Conservation (phyloP, 2,329 filamentous ascomycete species). For the Neopestalotiopsis clavispora region DNA sequence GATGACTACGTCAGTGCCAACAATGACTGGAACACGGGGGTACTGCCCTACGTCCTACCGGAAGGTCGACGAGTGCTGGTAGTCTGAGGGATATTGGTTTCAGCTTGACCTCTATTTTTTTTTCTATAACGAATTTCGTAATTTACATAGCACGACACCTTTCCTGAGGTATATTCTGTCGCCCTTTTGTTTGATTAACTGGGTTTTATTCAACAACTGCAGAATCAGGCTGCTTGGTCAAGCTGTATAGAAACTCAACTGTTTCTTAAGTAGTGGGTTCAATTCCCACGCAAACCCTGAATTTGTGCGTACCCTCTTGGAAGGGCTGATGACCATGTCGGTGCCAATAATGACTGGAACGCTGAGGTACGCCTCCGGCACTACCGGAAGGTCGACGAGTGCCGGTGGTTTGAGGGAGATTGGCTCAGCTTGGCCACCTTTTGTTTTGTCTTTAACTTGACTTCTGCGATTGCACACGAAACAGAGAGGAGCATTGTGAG, state of each 20-base stretch:
- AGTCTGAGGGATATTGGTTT: not conserved
- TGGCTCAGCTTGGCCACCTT: not conserved
- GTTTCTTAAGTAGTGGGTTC: not conserved
- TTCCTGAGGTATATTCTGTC: too few species aligned
- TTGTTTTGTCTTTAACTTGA: too few species aligned
- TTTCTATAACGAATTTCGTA: too few species aligned
- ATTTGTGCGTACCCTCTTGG: not conserved
- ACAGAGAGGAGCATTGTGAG: too few species aligned
- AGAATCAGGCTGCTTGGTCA: too few species aligned
- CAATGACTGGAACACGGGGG: not conserved
- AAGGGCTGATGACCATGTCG: not conserved
- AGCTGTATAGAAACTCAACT: not conserved
- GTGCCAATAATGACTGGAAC: not conserved
- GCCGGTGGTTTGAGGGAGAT: not conserved
- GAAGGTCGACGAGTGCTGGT: not conserved
- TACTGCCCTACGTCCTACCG: too few species aligned
- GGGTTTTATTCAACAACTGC: not conserved
- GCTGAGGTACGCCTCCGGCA: too few species aligned
- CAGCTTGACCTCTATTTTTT: too few species aligned
- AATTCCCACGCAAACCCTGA: too few species aligned
- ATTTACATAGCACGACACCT: too few species aligned
- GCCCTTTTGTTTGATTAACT: too few species aligned
- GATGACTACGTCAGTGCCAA: not conserved
- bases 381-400: not conserved
- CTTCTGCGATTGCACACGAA: too few species aligned